Conservation (phyloP, 345 rosid genomes). For the Brassica rapa region DNA sequence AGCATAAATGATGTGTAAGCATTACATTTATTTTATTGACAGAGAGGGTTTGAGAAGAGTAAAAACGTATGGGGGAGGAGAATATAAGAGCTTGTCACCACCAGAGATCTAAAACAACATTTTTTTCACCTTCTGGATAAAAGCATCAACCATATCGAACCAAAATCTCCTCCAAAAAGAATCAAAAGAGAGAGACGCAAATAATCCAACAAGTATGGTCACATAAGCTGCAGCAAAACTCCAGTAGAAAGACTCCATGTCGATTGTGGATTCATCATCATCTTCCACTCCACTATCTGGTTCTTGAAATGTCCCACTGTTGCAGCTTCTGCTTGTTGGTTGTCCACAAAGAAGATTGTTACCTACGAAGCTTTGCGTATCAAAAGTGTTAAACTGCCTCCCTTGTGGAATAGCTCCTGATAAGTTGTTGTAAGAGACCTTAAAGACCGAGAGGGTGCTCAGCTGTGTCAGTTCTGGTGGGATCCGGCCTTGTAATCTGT, state of each 20-base stretch:
- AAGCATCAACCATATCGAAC: slow-evolving; percentile 7
- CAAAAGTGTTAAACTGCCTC: slow-evolving; percentile 3
- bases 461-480: background rate
- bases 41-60: too few relatives aligned
- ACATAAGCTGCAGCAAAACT: slow-evolving; percentile 1
- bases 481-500: background rate
- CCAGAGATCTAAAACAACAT: too few relatives aligned
- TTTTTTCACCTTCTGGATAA: too few relatives aligned
- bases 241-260: background rate
- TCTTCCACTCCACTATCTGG: background rate
- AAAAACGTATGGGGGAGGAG: too few relatives aligned
- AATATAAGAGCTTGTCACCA: too few relatives aligned
- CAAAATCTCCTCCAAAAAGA: slow-evolving; percentile 17
- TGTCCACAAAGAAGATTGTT: slow-evolving; percentile 22
- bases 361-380: background rate
- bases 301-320: background rate
- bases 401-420: slow-evolving; percentile 13
- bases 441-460: background rate
- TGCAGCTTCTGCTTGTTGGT: background rate
- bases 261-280: background rate
- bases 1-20: too few relatives aligned
- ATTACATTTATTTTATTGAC: too few relatives aligned
- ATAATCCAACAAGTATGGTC: slow-evolving; percentile 3
- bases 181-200: slow-evolving; percentile 18
- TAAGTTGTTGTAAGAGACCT: slow-evolving; percentile 12